Evolutionary conservation across 2,329 filamentous ascomycete genomes (phyloP), one percentile per base, ranked within the genome.

Genomic region (Penicillium sp.): DNA sequence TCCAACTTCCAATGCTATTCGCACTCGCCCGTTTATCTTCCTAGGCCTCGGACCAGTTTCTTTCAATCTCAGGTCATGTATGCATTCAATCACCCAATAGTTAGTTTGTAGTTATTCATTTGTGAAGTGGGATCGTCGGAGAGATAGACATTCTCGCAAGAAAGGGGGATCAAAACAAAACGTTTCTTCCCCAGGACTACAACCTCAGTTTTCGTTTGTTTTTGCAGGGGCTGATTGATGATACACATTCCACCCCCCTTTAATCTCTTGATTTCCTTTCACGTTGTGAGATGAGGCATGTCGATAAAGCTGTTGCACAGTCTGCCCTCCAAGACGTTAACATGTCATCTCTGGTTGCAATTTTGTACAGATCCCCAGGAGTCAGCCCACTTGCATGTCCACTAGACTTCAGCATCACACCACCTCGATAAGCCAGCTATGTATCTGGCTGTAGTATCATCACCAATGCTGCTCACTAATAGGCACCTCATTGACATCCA

Each of bases 401-500:
- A n/a, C n/a, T n/a, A n/a, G n/a, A 22, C 19, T 22, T 22, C 19
- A 22, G 3, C 6, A 22, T 22, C 3, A 22, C 19, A 3, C 19
- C 6, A 22, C 19, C 19, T 6, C 3, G 19, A 6, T 22, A 22
- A 22, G 19, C 3, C 19, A 22, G 19, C 6, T 22, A 22, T 22
- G 19, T 22, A 3, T 3, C 19, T 22, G 6, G 3, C 19, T 25
- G 13, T 38, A 25, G 7, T 2, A 31, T 46, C n/a, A 31, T 46
- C n/a, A 46, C 43, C 43, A 46, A 27, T 46, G 43, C 53, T 62
- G 53, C 43, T 67, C 62, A 22, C 63, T 57, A 49, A 73, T 71
- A 18, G 46, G 16, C 14, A 64, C 69, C 19, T 70, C 63, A 39
- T 75, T 64, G 12, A 75, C 70, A 59, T 74, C 67, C 10, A 69